Evolutionary conservation across 352 stramenopile species (phyloP).

Genomic region (Globisporangium okanoganense): DNA sequence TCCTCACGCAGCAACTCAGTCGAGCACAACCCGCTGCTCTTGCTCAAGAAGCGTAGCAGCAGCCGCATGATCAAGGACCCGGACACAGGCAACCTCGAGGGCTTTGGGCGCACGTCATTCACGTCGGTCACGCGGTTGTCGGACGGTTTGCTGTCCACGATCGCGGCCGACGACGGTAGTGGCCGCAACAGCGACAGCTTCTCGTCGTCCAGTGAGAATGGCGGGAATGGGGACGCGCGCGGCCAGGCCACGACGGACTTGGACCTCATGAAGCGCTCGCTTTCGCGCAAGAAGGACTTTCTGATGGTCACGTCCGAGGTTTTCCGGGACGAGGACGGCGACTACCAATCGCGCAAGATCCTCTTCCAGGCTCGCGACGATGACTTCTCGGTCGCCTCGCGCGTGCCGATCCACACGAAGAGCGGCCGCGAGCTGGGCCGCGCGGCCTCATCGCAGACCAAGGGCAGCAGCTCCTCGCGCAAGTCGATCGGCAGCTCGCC

Average conservation of each 20-base stretch:
- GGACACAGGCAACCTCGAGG: constrained; percentile 44
- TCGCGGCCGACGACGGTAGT: constrained; percentile 17
- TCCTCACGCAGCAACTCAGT: constrained; percentile 41
- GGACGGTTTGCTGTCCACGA: constrained; percentile 28
- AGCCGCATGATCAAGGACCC: constrained; percentile 19
- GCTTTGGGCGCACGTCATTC: constrained; percentile 70
- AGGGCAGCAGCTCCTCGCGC: constrained; percentile 46
- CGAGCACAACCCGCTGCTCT: constrained; percentile 28
- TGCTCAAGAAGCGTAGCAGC: constrained; percentile 56
- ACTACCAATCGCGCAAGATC: constrained; percentile 88
- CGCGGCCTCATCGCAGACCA: constrained; percentile 37
- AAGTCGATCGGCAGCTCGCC: constrained; percentile 46
- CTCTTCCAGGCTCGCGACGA: constrained; percentile 83
- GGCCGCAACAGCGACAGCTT: constrained; percentile 33
- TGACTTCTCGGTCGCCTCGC: constrained; percentile 82
- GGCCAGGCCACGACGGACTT: constrained; percentile 39
- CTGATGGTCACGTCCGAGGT: constrained; percentile 89
- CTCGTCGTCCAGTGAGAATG: constrained; percentile 41
- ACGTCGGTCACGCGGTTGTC: constrained; percentile 66
- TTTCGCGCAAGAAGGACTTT: constrained; percentile 88
- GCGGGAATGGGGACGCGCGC: neutral
- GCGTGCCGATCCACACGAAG: constrained; percentile 67
- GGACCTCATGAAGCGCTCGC: constrained; percentile 77
- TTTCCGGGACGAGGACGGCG: constrained; percentile 80
- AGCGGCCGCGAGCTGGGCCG: constrained; percentile 51